Evolutionary conservation across 805 yeast species (phyloP), one percentile per base, ranked within the genome.

Genomic region (Yamadazyma kitorensis): DNA sequence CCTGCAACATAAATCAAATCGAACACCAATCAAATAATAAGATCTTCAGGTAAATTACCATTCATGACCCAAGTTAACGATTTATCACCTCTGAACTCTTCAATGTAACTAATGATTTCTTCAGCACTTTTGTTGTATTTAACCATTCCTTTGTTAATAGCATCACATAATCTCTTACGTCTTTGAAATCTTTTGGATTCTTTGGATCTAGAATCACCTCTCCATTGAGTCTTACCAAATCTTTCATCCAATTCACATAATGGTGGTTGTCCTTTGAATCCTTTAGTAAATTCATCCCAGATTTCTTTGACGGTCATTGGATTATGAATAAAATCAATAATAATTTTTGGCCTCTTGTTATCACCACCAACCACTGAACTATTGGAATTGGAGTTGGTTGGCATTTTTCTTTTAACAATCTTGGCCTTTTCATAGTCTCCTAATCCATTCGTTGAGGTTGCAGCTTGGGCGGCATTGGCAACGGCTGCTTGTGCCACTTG

Each of bases 21-120:
- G n/a, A 24, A 27, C 34, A 26, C 34, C 31, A 8, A 30, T 12
- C 33, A 41, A 37, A 30, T 24, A 22, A 34, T 33, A 16, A 34
- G 25, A 32, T 41, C 26, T 22, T 33, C 37, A 3, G 73, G 73
- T 8, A 67, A 49, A 37, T 67, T 62, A 6, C 72, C 72, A 43
- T 67, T 67, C 73, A 67, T 67, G 5, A 67, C 64, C 73, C 73
- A 67, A 4, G 73, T 66, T 31, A 67, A 53, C 23, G 64, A 56
- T 47, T 63, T 64, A 32, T 64, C 68, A 24, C 67, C 70, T 17
- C 72, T 45, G 42, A 59, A 67, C 37, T 60, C 63, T 41, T 67
- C 73, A 31, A 67, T 67, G 36, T 59, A 61, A 19, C 48, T 47
- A 29, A 62, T 64, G 30, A 67, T 61, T 31, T 65, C 70, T 10